phyloP scores from a whole-genome alignment of 148 eudicot species.

The Cornus kousa region DNA sequence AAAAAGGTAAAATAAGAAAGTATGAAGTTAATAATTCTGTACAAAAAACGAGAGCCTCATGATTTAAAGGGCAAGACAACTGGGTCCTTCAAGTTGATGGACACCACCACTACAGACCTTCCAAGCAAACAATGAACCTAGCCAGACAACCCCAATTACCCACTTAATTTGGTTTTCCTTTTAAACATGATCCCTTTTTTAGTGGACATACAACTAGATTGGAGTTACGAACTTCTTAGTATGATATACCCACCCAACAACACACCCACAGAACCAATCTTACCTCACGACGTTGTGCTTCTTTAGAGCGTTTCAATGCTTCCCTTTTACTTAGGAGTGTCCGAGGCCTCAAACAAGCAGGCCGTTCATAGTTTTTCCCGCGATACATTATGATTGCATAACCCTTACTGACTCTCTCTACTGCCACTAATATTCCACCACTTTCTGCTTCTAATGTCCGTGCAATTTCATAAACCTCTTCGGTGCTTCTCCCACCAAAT shows the following conservation, averaged over 20 bases:
- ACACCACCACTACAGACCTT: neutral
- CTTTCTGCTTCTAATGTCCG: slow-evolving; percentile 84
- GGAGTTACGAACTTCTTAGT: no score
- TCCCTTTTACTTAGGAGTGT: slow-evolving; percentile 84
- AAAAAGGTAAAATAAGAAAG: neutral
- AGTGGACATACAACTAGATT: no score
- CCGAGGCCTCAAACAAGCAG: slow-evolving; percentile 74
- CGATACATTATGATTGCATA: slow-evolving; percentile 89
- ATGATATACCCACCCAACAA: neutral
- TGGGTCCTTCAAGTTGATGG: neutral
- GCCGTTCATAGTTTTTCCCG: slow-evolving; percentile 86
- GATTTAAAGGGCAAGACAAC: neutral
- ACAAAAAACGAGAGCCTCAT: neutral
- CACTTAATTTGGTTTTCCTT: no score
- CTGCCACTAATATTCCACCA: slow-evolving; percentile 86
- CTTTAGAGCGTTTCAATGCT: slow-evolving; percentile 79
- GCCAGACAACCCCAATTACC: neutral
- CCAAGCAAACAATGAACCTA: neutral
- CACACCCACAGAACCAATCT: neutral
- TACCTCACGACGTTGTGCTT: slow-evolving; percentile 87
- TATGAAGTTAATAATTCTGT: neutral
- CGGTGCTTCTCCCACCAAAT: slow-evolving; percentile 65
- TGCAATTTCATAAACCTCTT: slow-evolving; percentile 63
- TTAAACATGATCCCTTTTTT: no score
- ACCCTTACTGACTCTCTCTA: slow-evolving; percentile 76